phyloP scores from a whole-genome alignment of 768 basidiomycete species.

The Auricularia sp. region DNA sequence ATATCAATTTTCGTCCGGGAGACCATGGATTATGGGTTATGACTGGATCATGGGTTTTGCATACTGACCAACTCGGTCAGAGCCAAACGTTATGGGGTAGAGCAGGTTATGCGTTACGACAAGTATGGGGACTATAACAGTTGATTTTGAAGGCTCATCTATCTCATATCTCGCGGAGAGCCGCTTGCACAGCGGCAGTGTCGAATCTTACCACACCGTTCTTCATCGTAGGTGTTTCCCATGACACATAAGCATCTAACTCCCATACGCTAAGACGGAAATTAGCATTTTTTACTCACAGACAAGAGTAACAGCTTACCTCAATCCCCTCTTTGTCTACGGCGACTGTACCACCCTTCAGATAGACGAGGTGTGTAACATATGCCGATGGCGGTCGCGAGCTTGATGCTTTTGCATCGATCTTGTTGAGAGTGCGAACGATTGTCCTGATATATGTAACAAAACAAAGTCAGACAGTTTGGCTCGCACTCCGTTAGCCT shows the following conservation, averaged over 20 bases:
- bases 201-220: too few relatives aligned
- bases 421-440: constrained; percentile 50
- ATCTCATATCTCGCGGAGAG: too few relatives aligned
- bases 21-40: background rate
- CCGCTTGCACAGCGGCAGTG: too few relatives aligned
- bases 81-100: background rate
- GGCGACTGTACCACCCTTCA: constrained; percentile 48
- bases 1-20: background rate
- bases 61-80: background rate
- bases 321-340: constrained; percentile 54
- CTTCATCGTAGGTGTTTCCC: too few relatives aligned
- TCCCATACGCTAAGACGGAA: too few relatives aligned
- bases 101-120: background rate
- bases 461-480: background rate
- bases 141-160: too few relatives aligned
- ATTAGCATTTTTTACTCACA: too few relatives aligned
- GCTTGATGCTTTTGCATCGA: constrained; percentile 3
- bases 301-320: constrained; percentile 31
- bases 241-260: too few relatives aligned
- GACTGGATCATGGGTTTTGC: background rate
- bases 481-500: background rate
- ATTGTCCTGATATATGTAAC: constrained; percentile 41
- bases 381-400: constrained; percentile 56
- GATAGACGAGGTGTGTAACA: constrained; percentile 75
- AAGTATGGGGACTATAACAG: background rate